Base-by-base conservation (phyloP, 495 filamentous ascomycete species). In the Beverwykella pulmonaria region DNA sequence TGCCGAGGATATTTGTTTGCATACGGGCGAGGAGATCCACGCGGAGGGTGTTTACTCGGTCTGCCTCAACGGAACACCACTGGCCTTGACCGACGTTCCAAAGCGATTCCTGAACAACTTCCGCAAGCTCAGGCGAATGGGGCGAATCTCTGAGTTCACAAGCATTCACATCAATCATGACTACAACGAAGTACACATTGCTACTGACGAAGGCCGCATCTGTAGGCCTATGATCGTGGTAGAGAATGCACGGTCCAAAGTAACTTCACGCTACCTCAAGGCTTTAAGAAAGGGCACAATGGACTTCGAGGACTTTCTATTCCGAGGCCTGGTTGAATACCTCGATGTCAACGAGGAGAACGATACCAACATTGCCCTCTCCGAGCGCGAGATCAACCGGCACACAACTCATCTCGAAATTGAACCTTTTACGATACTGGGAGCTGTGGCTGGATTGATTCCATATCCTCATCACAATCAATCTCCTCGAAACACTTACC, bases 381-480 rank as follows among this genome's bases (percentile, higher is more conserved):
- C 91, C 65, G 93, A 98, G 73, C 83, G 84, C 32, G 88, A 93
- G 34, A 91, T 97, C 65, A 87, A 83, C 23, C 82, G 86, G 46
- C 83, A 85, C 12, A 93, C 92, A 0, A 98, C 94, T 0, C 94
- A 99, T 77, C 81, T 98, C 34, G 94, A 99, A 74, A 97, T 99
- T 57, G 95, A 98, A 75, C 94, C 94, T 0, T 98, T 97, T 76
- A 98, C 95, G 1, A 89, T 98, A 47, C 87, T 99, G 30, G 94
- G 94, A n/a, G 95, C 94, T 26, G 95, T 98, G 34, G 94, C 94
- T 39, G 93, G 94, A 41, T 81, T 99, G 22, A 98, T 99, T 71
- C 94, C 94, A 3, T 99, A 97, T 73, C 94, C 94, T 12, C 95
- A 99, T 78, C 94, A 99, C 81, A 99, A 99, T 76, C 94, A 99